Evolutionary conservation across 2,329 filamentous ascomycete species (phyloP).

Genomic region (Fusarium sp.): DNA sequence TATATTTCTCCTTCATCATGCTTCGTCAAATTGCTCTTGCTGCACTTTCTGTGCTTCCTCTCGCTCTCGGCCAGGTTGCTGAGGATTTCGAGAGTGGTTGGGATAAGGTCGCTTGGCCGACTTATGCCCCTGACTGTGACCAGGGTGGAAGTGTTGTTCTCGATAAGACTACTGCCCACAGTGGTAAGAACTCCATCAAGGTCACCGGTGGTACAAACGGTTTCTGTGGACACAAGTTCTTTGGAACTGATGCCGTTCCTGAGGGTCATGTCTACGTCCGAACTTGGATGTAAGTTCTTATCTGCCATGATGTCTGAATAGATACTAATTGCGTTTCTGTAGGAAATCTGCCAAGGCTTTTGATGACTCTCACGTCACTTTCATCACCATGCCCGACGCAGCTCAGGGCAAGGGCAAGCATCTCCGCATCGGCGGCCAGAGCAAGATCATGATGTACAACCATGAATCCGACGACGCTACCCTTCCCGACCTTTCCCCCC

Average conservation of each 20-base stretch:
- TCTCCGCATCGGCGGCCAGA: slow-evolving; percentile 72
- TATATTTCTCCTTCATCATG: slow-evolving; percentile 14
- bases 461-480: slow-evolving; percentile 73
- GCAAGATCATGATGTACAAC: slow-evolving; percentile 74
- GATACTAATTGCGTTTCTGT: neutral
- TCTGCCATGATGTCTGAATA: neutral
- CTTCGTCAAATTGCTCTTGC: slow-evolving; percentile 59
- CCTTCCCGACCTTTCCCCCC: slow-evolving; percentile 70
- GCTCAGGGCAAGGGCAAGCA: slow-evolving; percentile 69
- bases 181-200: slow-evolving; percentile 67
- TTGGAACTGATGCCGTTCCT: slow-evolving; percentile 69
- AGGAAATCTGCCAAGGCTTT: slow-evolving; percentile 70
- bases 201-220: slow-evolving; percentile 65
- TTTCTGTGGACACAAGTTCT: slow-evolving; percentile 71
- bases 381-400: slow-evolving; percentile 74
- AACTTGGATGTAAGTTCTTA: slow-evolving; percentile 64
- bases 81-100: slow-evolving; percentile 70
- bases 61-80: slow-evolving; percentile 65
- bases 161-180: slow-evolving; percentile 68
- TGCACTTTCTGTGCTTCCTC: slow-evolving; percentile 61
- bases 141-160: slow-evolving; percentile 70
- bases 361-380: slow-evolving; percentile 71
- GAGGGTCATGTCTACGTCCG: slow-evolving; percentile 70
- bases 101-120: slow-evolving; percentile 69
- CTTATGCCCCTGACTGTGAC: slow-evolving; percentile 70